Conservation (phyloP, 2,329 filamentous ascomycete genomes). For the Exophiala bonariae region DNA sequence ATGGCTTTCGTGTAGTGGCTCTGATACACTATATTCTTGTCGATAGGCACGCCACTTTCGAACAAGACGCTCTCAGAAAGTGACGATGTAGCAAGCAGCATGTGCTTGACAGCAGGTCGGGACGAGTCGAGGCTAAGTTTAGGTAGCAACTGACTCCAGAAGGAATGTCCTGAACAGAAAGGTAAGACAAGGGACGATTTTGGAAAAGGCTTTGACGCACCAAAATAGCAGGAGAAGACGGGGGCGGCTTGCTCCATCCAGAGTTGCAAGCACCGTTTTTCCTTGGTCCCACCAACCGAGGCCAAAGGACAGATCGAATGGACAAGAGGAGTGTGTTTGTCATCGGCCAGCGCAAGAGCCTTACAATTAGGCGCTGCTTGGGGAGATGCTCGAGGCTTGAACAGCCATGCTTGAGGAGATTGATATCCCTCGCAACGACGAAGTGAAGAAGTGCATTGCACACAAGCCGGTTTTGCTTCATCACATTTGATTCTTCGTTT, state of each 20-base stretch:
- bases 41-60: slow-evolving; percentile 7
- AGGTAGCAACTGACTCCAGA: slow-evolving; percentile 20
- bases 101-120: slow-evolving; percentile 17
- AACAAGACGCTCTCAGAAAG: slow-evolving; percentile 12
- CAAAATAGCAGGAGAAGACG: slow-evolving; percentile 21
- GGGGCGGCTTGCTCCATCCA: slow-evolving; percentile 20
- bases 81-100: slow-evolving; percentile 19
- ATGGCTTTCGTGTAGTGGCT: slow-evolving; percentile 22
- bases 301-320: slow-evolving; percentile 10
- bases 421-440: slow-evolving; percentile 24
- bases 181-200: neutral
- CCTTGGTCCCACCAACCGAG: slow-evolving; percentile 9
- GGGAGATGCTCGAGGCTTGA: slow-evolving; percentile 12
- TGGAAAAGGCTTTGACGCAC: slow-evolving; percentile 5
- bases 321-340: no score
- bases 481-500: slow-evolving; percentile 26
- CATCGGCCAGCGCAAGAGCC: no score
- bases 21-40: slow-evolving; percentile 17
- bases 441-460: slow-evolving; percentile 21
- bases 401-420: slow-evolving; percentile 24
- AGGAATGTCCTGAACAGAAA: slow-evolving; percentile 14
- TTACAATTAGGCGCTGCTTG: no score
- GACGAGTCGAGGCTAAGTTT: slow-evolving; percentile 11
- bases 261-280: slow-evolving; percentile 19
- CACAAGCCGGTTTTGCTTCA: slow-evolving; percentile 22